Evolutionary conservation across 2,329 filamentous ascomycete species (phyloP).

Genomic region (Cladosporium austrohemisphaericum): DNA sequence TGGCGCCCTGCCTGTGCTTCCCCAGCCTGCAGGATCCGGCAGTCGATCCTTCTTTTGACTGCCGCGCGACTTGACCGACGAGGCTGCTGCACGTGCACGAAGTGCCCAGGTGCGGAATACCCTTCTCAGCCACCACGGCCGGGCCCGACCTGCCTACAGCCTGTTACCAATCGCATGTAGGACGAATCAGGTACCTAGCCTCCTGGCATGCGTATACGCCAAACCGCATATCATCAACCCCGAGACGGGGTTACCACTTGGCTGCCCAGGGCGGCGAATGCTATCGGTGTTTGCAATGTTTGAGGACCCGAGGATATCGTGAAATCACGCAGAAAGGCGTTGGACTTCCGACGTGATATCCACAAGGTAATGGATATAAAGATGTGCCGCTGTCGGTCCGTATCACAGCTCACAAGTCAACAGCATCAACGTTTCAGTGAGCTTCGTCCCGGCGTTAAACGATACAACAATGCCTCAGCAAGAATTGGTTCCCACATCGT

Average conservation of each 20-base stretch:
- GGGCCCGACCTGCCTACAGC: not conserved
- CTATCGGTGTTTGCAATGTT: constrained; percentile 9
- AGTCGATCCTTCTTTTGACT: not conserved
- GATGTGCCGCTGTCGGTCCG: not conserved
- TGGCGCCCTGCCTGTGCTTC: not conserved
- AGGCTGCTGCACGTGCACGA: not conserved
- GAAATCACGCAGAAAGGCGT: not conserved
- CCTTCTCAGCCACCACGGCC: constrained; percentile 1
- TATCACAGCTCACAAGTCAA: too few species aligned
- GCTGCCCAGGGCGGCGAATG: constrained; percentile 12
- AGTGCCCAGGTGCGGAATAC: too few species aligned
- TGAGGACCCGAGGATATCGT: constrained; percentile 9
- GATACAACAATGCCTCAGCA: constrained; percentile 53
- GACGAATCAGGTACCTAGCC: constrained; percentile 12
- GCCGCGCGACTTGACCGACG: not conserved
- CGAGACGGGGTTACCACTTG: constrained; percentile 10
- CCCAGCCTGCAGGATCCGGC: constrained; percentile 3
- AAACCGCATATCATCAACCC: not conserved
- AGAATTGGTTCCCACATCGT: constrained; percentile 42
- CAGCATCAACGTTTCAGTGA: constrained; percentile 43
- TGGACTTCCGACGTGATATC: not conserved
- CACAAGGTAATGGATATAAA: constrained; percentile 9
- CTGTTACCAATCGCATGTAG: not conserved
- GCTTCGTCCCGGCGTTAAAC: too few species aligned
- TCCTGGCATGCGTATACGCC: not conserved